Base-by-base conservation (phyloP, 441 rosid genomes). In the Lepidium campestre region DNA sequence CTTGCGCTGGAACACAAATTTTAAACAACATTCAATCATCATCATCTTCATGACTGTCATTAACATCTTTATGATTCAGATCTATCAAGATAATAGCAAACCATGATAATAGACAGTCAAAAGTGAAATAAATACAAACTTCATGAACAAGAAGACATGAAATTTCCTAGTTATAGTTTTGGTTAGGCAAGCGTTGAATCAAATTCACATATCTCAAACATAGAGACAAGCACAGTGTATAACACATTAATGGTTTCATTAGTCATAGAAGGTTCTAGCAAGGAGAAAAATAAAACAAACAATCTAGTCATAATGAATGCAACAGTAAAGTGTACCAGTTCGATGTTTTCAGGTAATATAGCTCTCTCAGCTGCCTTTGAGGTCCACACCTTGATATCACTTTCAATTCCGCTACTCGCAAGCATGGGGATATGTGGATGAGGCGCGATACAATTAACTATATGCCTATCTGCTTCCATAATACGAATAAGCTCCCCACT, bases 401-500 rank as follows among this genome's bases (percentile, higher is more conserved):
- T 67, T 61, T 91, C 99, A 7, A 94, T 79, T 65, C 96, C 99
- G 44, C 96, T 85, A 74, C 96, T 94, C 22, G 97, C 97, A 66
- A 94, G 92, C 44, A 81, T 81, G 2, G 85, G 68, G 27, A 62
- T 49, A 68, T 85, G 84, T 27, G 99, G 96, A 84, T 93, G 97
- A 74, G 96, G 75, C 76, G 80, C 88, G 9, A 84, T 79, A 65
- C 97, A 89, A 78, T 91, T 93, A 35, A 89, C 99, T 18, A 87
- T 77, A 71, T 82, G 58, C 75, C 57, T 85, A 81, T 93, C 97
- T 10, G 80, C 93, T 79, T 82, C 86, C 79, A 91, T 87, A 46
- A 86, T 87, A 72, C 88, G 90, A 54, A 91, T 54, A 40, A 89
- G 91, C 79, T 80, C 76, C 56, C 93, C 96, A 9, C 77, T 82